Evolutionary conservation across 495 filamentous ascomycete species (phyloP).

Genomic region (Hyaloscypha hepaticicola): DNA sequence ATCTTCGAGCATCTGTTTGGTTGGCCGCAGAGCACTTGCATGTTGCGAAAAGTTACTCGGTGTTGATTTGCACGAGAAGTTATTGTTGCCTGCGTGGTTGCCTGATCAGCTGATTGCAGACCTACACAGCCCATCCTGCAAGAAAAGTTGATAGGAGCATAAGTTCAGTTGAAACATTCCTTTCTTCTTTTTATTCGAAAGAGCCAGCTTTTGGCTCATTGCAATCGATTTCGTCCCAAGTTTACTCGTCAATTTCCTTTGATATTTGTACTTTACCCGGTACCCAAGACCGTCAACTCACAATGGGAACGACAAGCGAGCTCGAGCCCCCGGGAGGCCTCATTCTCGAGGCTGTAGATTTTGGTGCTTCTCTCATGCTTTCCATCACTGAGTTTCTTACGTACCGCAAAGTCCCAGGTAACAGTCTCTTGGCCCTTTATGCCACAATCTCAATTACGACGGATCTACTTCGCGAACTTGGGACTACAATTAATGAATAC

Average conservation of each 20-base stretch:
- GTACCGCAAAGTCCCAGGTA: slow-evolving; percentile 18
- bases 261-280: too few species aligned
- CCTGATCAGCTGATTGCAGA: not conserved
- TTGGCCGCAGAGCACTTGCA: not conserved
- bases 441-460: slow-evolving; percentile 14
- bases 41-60: not conserved
- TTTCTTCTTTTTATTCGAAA: not conserved
- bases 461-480: not conserved
- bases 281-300: not conserved
- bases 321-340: slow-evolving; percentile 15
- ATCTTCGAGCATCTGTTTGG: not conserved
- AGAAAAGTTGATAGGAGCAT: not conserved
- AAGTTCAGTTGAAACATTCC: not conserved
- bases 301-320: not conserved
- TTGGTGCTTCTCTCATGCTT: slow-evolving; percentile 5
- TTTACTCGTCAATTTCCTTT: not conserved
- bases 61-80: not conserved
- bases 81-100: not conserved
- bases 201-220: not conserved
- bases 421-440: slow-evolving; percentile 15
- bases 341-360: slow-evolving; percentile 4
- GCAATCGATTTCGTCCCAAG: not conserved
- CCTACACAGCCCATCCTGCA: not conserved
- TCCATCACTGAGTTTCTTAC: slow-evolving; percentile 19
- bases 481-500: slow-evolving; percentile 14